Base-by-base conservation (phyloP, 495 filamentous ascomycete species). In the Lasiosphaeris hirsuta region DNA sequence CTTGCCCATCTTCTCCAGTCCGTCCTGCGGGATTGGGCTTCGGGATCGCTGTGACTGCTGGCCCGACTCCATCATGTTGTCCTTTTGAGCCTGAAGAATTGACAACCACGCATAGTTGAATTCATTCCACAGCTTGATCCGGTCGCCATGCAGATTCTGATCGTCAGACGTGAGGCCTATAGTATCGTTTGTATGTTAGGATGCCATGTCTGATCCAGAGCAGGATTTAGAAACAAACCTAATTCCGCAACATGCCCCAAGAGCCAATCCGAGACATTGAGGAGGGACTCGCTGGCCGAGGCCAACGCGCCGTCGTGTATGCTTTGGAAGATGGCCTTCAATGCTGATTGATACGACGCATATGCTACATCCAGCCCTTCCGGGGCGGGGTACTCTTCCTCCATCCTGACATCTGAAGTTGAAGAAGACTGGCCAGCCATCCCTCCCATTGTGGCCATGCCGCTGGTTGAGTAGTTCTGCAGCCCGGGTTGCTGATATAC, bases 101-200 rank as follows among this genome's bases (percentile, higher is more conserved):
- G 88, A 84, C 36, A 97, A 83, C 94, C 94, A 98, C 61, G 90
- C 94, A 50, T 87, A 81, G 69, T 98, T 97, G 77, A 97, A 96
- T 62, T 97, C 88, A 63, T 86, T 86, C 94, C 94, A 98, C 34
- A 97, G 77, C 67, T 85, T 82, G 59, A 95, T 79, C 46, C 90
- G 83, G 55, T 91, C 84, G 35, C 75, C 69, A 62, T 92, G 82
- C 35, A 89, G 74, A 44, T 77, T 72, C 56, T 87, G 82, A 61
- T 96, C 86, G 74, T 98, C 94, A 56, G 71, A 74, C 49, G 72
- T 75, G 51, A 81, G 74, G 33, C 73, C 74, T 75, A 64, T 54
- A 60, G 49, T 38, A 58, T 54, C 36, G 39, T 38, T 53, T 58
- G 45, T 50, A 23, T 40, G 63, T 68, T 19, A 56, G 56, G 18